A percentile compares a stretch with the other conserved stretches of the same genome.
Conservation (phyloP, 2,329 filamentous ascomycete genomes). For the Celoporthe dispersa region DNA sequence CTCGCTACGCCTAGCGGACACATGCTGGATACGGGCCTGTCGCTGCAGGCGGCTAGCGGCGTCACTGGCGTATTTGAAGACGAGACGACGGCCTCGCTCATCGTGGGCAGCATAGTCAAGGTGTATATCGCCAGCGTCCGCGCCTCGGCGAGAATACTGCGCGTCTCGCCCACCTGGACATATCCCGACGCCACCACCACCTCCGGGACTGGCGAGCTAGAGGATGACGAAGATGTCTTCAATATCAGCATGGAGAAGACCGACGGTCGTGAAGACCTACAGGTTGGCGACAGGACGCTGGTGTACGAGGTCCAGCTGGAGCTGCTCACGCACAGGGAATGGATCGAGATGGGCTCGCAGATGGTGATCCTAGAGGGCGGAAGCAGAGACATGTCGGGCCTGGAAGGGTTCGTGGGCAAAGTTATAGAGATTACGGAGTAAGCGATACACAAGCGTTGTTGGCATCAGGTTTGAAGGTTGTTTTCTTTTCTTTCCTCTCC, state of each 20-base stretch:
- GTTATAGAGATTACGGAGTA: constrained; percentile 66
- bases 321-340: constrained; percentile 71
- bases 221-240: constrained; percentile 61
- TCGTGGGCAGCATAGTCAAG: constrained; percentile 72
- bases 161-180: constrained; percentile 45
- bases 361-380: constrained; percentile 75
- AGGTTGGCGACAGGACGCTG: constrained; percentile 33
- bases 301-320: constrained; percentile 67
- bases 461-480: not conserved
- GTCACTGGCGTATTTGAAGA: constrained; percentile 74
- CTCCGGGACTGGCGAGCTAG: constrained; percentile 34
- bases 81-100: constrained; percentile 64
- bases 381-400: constrained; percentile 65
- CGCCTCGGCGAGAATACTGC: constrained; percentile 75
- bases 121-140: constrained; percentile 88
- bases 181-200: constrained; percentile 34
- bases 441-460: constrained; percentile 27
- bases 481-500: not conserved
- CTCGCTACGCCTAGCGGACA: constrained; percentile 66
- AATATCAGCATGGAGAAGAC: constrained; percentile 55
- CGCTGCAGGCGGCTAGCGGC: constrained; percentile 68
- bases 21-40: constrained; percentile 59
- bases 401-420: constrained; percentile 74
- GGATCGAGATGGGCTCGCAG: constrained; percentile 72
- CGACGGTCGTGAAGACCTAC: constrained; percentile 37